Evolutionary conservation across 108 stramenopile genomes (phyloP), one percentile per base, ranked within the genome.

Genomic region (Pseudonitzschia multistriata): DNA sequence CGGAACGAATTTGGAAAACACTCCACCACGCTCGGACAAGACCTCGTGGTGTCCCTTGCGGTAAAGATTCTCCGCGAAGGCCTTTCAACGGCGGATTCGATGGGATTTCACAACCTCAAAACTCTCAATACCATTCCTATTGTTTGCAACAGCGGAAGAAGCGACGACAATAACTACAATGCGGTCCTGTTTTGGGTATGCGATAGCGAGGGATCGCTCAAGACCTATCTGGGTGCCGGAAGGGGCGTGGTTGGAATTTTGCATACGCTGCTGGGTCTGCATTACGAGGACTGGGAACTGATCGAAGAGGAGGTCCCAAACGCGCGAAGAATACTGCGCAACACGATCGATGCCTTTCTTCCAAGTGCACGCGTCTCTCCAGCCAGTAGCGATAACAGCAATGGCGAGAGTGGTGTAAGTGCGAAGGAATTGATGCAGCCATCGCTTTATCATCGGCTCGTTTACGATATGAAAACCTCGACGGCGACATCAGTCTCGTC

Each of bases 221-320:
- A 86, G 60, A 37, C 79, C 22, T 90, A 90, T 36, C 66, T 92
- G n/a, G 91, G 91, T 14, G 85, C 91, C 31, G 80, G 81, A 5
- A 85, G 88, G 54, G 91, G 91, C 1, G 74, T 90, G 1, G 78
- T 68, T 5, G 91, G 91, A 21, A 88, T 92, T 40, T 69, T 92
- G 2, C 76, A 78, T 61, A 76, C 79, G 28, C 37, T 90, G 17
- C 60, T 90, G 52, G 36, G 70, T 48, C 83, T 84, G 21, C 21
- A 29, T 24, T 47, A 49, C 21, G 63, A 77, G 21, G 87, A 75
- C 50, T 35, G 77, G 49, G 27, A 74, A 25, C 50, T 66, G 19
- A 28, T 86, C 19, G 79, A 74, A 22, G 66, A 52, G 8, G 36
- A 49, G 50, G n/a, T 33, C n/a, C 57, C 57, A 0, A 59, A 59